Percentiles rank a stretch among this genome's conserved stretches.
Evolutionary conservation across 1,284 basidiomycete genomes (phyloP).

Genomic region (Rugosomyces carneus): DNA sequence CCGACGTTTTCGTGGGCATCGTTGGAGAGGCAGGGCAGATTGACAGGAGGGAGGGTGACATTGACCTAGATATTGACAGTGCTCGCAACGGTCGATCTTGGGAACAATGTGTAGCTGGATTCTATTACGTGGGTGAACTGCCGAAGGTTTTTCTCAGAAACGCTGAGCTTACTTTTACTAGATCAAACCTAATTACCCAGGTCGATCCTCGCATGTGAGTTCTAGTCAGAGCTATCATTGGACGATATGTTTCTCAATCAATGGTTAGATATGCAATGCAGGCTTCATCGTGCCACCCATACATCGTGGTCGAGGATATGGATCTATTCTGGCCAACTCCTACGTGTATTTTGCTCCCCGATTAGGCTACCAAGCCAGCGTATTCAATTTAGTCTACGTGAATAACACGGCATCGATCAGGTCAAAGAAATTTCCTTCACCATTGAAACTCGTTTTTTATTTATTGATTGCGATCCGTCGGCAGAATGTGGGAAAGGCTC

Average conservation of each 20-base stretch:
- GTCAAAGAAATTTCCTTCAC: conserved; percentile 30
- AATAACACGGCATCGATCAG: conserved; percentile 71
- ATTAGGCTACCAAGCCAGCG: conserved; percentile 80
- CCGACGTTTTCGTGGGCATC: conserved; percentile 72
- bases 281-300: conserved; percentile 80
- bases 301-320: conserved; percentile 68
- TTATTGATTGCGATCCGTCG: conserved; percentile 1
- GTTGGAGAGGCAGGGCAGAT: conserved; percentile 26
- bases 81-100: conserved; percentile 48
- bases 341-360: conserved; percentile 80
- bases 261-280: conserved; percentile 72
- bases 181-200: conserved; percentile 90
- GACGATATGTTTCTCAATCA: conserved; percentile 1
- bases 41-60: conserved; percentile 12
- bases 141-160: neutral
- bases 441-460: neutral
- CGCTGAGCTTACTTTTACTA: conserved; percentile 20
- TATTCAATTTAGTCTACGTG: conserved; percentile 92
- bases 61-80: conserved; percentile 35
- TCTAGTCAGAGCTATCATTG: too few relatives aligned
- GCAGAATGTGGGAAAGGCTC: conserved; percentile 80
- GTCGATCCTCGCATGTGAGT: conserved; percentile 87
- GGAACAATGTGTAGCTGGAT: conserved; percentile 71
- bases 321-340: conserved; percentile 69
- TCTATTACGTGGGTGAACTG: conserved; percentile 67